phyloP scores from a whole-genome alignment of 495 filamentous ascomycete genomes.

The Penicillium cosmopolitanum region DNA sequence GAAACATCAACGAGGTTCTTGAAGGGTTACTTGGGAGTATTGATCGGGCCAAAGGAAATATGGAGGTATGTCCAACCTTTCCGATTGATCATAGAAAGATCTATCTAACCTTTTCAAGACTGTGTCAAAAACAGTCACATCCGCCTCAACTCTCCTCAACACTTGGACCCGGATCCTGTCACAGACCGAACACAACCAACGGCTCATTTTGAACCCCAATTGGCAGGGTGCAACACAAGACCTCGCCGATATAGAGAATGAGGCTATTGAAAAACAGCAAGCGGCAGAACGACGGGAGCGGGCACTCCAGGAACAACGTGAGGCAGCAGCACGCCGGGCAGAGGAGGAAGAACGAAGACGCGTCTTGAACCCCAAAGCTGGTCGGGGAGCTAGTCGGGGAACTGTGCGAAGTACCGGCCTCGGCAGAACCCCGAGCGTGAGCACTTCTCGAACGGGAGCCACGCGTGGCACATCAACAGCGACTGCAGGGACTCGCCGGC shows the following conservation, averaged over 20 bases:
- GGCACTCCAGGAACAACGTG: slow-evolving; percentile 75
- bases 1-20: slow-evolving; percentile 83
- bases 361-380: slow-evolving; percentile 50
- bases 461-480: slow-evolving; percentile 39
- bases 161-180: slow-evolving; percentile 96
- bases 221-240: slow-evolving; percentile 92
- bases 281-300: slow-evolving; percentile 73
- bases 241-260: slow-evolving; percentile 78
- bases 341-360: slow-evolving; percentile 73
- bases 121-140: slow-evolving; percentile 80
- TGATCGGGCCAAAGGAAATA: slow-evolving; percentile 82
- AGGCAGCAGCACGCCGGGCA: slow-evolving; percentile 66
- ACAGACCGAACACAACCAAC: slow-evolving; percentile 96
- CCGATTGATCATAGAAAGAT: neutral
- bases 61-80: slow-evolving; percentile 65
- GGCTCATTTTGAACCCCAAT: slow-evolving; percentile 80
- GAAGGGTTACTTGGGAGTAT: slow-evolving; percentile 81
- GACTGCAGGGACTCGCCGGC: slow-evolving; percentile 47
- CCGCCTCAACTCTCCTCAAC: slow-evolving; percentile 90
- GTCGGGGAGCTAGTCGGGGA: slow-evolving; percentile 50
- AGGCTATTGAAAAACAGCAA: slow-evolving; percentile 67
- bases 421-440: slow-evolving; percentile 46
- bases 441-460: slow-evolving; percentile 35
- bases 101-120: slow-evolving; percentile 54
- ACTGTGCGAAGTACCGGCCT: slow-evolving; percentile 51